Evolutionary conservation across 257 asterid species (phyloP).

Genomic region (Eustoma russellianum): DNA sequence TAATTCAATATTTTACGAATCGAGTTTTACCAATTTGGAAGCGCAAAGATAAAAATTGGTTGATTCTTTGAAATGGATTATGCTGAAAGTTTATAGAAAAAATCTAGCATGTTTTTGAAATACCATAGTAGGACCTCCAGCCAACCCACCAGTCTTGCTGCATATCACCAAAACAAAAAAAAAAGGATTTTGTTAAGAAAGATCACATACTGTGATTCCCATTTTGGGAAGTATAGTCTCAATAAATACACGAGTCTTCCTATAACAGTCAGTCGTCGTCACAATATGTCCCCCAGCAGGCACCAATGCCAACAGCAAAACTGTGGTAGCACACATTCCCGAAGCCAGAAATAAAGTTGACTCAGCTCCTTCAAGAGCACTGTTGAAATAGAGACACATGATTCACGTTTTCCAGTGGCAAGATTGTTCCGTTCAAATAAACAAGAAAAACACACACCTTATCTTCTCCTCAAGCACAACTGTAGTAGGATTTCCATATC

Average conservation of each 20-base stretch:
- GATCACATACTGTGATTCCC: slow-evolving; percentile 61
- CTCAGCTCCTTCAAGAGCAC: slow-evolving; percentile 97
- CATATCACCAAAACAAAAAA: not conserved
- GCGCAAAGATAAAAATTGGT: slow-evolving; percentile 3
- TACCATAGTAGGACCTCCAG: too few species aligned
- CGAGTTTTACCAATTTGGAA: not conserved
- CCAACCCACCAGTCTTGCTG: not conserved
- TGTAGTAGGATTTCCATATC: slow-evolving; percentile 88
- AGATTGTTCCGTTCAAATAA: not conserved
- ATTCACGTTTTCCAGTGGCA: not conserved
- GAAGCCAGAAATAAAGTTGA: slow-evolving; percentile 76
- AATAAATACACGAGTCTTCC: slow-evolving; percentile 79
- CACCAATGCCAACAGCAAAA: slow-evolving; percentile 70
- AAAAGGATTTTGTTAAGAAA: too few species aligned
- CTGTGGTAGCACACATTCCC: slow-evolving; percentile 91
- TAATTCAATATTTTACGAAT: slow-evolving; percentile 15
- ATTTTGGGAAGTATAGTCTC: slow-evolving; percentile 80
- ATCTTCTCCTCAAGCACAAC: slow-evolving; percentile 80
- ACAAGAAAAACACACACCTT: slow-evolving; percentile 29
- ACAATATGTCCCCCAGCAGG: slow-evolving; percentile 96
- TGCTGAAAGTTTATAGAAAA: too few species aligned
- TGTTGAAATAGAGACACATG: slow-evolving; percentile 23
- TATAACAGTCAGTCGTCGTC: slow-evolving; percentile 88
- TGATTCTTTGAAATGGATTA: not conserved
- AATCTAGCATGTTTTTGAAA: too few species aligned